Base-by-base conservation (phyloP, 2,329 filamentous ascomycete genomes). In the Tolypocladium inflatum region DNA sequence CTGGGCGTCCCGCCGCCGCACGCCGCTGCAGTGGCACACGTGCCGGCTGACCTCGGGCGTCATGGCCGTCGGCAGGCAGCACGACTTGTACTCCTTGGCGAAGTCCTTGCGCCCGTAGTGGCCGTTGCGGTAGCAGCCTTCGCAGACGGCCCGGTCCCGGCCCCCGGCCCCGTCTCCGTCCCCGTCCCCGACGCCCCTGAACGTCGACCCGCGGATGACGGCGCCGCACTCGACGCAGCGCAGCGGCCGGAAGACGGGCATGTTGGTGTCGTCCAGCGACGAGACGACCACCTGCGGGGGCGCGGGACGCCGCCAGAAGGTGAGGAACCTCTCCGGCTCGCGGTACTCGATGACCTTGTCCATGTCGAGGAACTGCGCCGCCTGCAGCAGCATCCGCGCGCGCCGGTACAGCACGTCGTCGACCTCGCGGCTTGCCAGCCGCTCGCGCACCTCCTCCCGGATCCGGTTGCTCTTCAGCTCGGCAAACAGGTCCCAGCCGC, bases 281-380 rank as follows among this genome's bases (percentile, higher is more conserved):
- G 56, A 62, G 19, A 58, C 50, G 9, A 55, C 60, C 52, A 73
- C 64, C 55, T 68, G 65, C 1, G 67, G 65, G 0, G 63, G 60
- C 8, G 63, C 64, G 1, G 64, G 60, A 15, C 65, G 59, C 50
- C 66, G 70, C 64, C 63, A 65, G 52, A 69, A 66, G 0, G 58
- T 59, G 1, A 63, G 58, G 2, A 65, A 41, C 26, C 65, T 57
- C 30, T 66, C 60, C 0, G 59, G 61, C 9, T 68, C 65, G 11
- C 68, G 64, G 58, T 73, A 63, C 61, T 75, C 71, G 21, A 74
- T 67, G 2, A 72, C 50, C n/a, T 73, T 72, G 57, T 74, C 73
- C 33, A 74, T 69, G 50, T 75, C 73, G 2, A 74, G 65, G 23
- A 73, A 71, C 4, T 68, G 69, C 39, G 64, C 63, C 10, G 67